phyloP scores from a whole-genome alignment of 1,139 yeast species.

The Pichia sp. region DNA sequence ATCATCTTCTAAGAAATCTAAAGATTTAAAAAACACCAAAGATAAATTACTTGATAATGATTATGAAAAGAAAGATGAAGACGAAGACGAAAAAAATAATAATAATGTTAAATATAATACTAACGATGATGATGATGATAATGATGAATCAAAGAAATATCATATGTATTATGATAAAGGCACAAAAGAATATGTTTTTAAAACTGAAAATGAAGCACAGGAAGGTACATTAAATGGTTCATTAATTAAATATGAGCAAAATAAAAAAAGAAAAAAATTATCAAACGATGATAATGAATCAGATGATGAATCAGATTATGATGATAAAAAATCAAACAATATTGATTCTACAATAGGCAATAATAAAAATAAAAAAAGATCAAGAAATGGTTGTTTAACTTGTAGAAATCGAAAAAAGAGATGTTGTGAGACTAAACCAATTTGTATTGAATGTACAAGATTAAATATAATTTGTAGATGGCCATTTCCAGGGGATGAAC shows the following conservation, averaged over 20 bases:
- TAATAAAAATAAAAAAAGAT: constrained; percentile 29
- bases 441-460: constrained; percentile 54
- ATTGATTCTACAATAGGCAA: not conserved
- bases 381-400: constrained; percentile 61
- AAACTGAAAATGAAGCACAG: constrained; percentile 1
- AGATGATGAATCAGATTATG: not conserved
- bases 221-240: constrained; percentile 4
- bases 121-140: no score
- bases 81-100: not conserved
- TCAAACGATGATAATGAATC: constrained; percentile 2
- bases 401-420: constrained; percentile 69
- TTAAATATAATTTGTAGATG: constrained; percentile 49
- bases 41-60: no score
- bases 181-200: constrained; percentile 4
- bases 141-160: no score
- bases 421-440: constrained; percentile 60
- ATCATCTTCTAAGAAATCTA: not conserved
- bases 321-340: not conserved
- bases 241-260: not conserved
- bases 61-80: not conserved
- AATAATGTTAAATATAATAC: not conserved
- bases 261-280: not conserved
- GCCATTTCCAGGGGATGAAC: constrained; percentile 46
- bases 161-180: constrained; percentile 5
- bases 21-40: no score